Conservation (phyloP, 2,329 filamentous ascomycete genomes). For the Penicillium brasilianum region DNA sequence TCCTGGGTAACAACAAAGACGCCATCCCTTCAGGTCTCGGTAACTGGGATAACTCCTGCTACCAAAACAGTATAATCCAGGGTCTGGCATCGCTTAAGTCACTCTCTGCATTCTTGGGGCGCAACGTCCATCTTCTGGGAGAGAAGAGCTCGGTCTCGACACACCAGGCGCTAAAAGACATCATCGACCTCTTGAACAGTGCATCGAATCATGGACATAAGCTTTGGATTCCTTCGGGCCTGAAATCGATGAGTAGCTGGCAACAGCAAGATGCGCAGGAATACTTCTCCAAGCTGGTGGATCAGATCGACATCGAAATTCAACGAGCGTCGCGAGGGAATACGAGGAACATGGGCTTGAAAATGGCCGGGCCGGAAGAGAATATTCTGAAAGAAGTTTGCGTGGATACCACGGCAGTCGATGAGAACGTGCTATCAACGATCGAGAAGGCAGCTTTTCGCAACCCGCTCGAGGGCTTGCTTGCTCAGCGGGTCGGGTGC, state of each 20-base stretch:
- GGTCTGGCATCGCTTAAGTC: conserved; percentile 76
- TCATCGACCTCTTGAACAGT: conserved; percentile 74
- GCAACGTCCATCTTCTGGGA: conserved; percentile 45
- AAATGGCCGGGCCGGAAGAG: conserved; percentile 42
- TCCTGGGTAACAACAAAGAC: conserved; percentile 42
- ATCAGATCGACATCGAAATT: conserved; percentile 81
- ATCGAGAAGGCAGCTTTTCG: conserved; percentile 46
- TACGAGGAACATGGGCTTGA: conserved; percentile 51
- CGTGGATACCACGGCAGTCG: conserved; percentile 14
- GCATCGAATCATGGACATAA: conserved; percentile 72
- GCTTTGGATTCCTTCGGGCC: conserved; percentile 77
- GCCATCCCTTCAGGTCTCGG: conserved; percentile 67
- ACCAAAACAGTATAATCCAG: conserved; percentile 95
- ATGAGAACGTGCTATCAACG: conserved; percentile 23
- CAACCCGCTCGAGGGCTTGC: conserved; percentile 85
- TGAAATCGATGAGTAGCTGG: conserved; percentile 94
- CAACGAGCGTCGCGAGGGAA: conserved; percentile 55
- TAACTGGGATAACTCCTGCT: conserved; percentile 95
- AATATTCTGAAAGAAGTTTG: conserved; percentile 36
- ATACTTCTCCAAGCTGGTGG: conserved; percentile 89
- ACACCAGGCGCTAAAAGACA: conserved; percentile 63
- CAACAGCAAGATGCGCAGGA: conserved; percentile 98
- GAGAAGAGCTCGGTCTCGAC: conserved; percentile 51
- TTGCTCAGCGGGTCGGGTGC: conserved; percentile 88
- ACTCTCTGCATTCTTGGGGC: conserved; percentile 69